These are phyloP conservation scores for Murraya koenigii DNA, from an alignment of 345 rosid genomes.

Conservation along the genomic window DNA sequence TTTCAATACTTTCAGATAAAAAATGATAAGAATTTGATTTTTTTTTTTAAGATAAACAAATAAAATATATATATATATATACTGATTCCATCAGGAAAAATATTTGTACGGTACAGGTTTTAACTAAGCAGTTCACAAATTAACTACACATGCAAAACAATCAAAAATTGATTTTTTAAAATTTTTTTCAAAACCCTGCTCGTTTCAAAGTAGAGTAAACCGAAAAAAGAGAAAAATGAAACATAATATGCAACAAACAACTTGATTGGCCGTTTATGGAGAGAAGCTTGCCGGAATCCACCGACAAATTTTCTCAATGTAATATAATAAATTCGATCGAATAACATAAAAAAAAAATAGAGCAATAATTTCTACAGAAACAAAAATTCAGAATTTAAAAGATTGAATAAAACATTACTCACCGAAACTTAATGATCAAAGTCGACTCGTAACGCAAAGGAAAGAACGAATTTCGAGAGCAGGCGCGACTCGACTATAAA, in stretches of 20 bases:
- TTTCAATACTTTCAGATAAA: background rate
- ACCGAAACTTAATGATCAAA: conserved; percentile 10
- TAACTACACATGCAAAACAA: background rate
- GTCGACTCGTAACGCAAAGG: background rate
- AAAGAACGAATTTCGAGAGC: background rate
- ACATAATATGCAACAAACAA: background rate
- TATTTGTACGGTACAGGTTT: too few species aligned
- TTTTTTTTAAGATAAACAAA: too few species aligned
- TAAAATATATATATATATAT: too few species aligned
- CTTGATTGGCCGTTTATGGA: background rate
- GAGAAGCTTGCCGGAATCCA: background rate
- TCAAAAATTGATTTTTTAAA: background rate
- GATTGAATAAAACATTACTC: conserved; percentile 9
- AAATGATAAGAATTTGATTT: background rate
- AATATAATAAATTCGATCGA: background rate
- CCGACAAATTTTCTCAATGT: background rate
- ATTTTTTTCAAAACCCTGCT: background rate
- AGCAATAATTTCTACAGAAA: background rate
- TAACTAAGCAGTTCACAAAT: background rate
- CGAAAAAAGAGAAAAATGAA: background rate
- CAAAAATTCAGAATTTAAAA: background rate
- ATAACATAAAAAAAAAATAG: background rate
- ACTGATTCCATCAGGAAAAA: too few species aligned
- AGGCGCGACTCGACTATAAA: background rate
- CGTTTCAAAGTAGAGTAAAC: background rate